These are phyloP conservation scores for Nannochloropsis salina DNA, from an alignment of 108 stramenopile genomes.

Conservation along the genomic window DNA sequence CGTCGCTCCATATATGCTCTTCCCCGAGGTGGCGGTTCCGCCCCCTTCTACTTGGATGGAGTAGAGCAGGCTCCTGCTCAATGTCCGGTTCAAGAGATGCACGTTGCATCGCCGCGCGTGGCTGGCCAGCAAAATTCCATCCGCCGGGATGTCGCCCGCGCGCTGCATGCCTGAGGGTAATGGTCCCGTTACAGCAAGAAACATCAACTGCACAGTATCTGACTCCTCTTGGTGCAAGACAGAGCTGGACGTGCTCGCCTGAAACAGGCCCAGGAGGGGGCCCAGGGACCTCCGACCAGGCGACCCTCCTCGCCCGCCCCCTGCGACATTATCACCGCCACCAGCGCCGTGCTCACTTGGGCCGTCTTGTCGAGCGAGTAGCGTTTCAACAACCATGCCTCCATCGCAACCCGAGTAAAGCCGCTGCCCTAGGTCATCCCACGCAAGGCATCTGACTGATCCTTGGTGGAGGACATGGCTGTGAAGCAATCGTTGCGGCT, in stretches of 20 bases:
- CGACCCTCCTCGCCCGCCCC: background rate
- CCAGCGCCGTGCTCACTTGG: background rate
- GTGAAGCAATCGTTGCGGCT: slow-evolving; percentile 12
- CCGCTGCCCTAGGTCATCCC: background rate
- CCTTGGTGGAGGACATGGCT: background rate
- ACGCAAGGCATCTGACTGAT: background rate
- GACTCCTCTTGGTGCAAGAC: background rate
- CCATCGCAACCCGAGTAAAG: slow-evolving; percentile 17
- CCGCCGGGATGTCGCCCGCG: slow-evolving; percentile 7
- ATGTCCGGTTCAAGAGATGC: background rate
- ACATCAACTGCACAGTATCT: background rate
- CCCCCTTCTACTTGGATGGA: slow-evolving; percentile 14
- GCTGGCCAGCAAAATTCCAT: background rate
- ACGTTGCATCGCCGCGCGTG: slow-evolving; percentile 12
- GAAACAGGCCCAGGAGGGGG: background rate
- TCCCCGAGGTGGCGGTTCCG: background rate
- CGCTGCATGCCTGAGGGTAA: slow-evolving; percentile 15
- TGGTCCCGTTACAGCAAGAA: background rate
- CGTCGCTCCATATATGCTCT: background rate
- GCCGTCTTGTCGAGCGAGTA: background rate
- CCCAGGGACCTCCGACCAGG: background rate
- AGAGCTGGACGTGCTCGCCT: background rate
- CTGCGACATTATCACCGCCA: background rate
- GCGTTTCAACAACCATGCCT: background rate
- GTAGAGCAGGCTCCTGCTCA: slow-evolving; percentile 9